Base-by-base conservation (phyloP, 495 filamentous ascomycete genomes). In the Trichoderma orchidacearum region DNA sequence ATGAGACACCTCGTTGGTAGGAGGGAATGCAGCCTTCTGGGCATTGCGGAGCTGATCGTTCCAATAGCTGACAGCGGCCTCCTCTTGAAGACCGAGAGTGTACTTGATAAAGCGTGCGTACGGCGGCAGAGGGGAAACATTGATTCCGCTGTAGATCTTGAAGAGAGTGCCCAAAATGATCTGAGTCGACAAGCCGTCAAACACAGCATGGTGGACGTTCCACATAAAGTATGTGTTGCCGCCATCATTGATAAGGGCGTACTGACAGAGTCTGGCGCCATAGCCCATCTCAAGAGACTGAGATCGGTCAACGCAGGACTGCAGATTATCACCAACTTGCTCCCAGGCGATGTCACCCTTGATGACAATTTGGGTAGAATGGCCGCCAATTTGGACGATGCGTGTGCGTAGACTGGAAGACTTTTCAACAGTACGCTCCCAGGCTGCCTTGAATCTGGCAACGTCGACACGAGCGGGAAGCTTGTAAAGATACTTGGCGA, bases 361-460 rank as follows among this genome's bases (percentile, higher is more conserved):
- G 28, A 66, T 55, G 7, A 70, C 56, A 5, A 64, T 50, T n/a
- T 62, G 66, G 5, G 59, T 30, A 13, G 66, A 59, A 3, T 67
- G 57, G 2, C 31, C 7, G 27, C 28, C 28, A 17, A 9, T 17
- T 23, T 31, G 28, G 13, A 34, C 21, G 12, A 53, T 53, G 12
- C 79, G 75, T 8, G 85, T 90, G 30, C 86, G 75, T 5, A 89
- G 75, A 58, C 86, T 85, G 41, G 84, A 77, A 58, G 76, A 73
- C 7, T 74, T 66, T 1, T 76, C 64, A n/a, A 80, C 67, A 17
- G 82, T 77, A 4, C 61, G 62, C 53, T 75, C 61, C 80, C 80
- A 82, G 11, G 79, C 75, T 2, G 59, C 55, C 57, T 68, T 66
- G 61, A 83, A 75, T 9, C 60, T 65, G 5, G 62, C 56, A 18